Conservation (phyloP, 352 stramenopile species). For the Blastocystis hominis region DNA sequence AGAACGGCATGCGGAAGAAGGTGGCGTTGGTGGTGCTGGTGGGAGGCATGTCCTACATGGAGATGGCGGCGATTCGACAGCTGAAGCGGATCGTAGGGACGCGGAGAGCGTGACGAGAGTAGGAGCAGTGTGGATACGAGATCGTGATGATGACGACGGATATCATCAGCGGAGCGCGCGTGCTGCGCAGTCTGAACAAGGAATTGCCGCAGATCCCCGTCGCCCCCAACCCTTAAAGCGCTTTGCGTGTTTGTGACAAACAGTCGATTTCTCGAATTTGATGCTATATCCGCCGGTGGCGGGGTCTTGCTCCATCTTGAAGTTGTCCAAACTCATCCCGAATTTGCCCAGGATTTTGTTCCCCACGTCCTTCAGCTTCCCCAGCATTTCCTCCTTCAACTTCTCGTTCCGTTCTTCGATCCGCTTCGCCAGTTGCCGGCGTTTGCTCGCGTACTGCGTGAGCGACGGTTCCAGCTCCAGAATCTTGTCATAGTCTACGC, state of each 20-base stretch:
- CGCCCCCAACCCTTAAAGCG: neutral
- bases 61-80: slow-evolving; percentile 45
- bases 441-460: slow-evolving; percentile 57
- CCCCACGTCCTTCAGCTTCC: slow-evolving; percentile 93
- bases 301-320: slow-evolving; percentile 93
- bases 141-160: slow-evolving; percentile 10
- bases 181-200: neutral
- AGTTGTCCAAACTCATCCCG: slow-evolving; percentile 96
- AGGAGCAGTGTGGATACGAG: slow-evolving; percentile 31
- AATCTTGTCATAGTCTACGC: slow-evolving; percentile 73
- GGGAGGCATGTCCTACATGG: slow-evolving; percentile 26
- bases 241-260: slow-evolving; percentile 20
- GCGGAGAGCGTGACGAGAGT: neutral
- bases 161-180: slow-evolving; percentile 1
- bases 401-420: slow-evolving; percentile 88
- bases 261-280: slow-evolving; percentile 69
- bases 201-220: neutral
- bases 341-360: slow-evolving; percentile 97
- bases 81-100: slow-evolving; percentile 14
- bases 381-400: slow-evolving; percentile 92
- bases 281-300: slow-evolving; percentile 91
- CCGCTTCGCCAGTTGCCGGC: slow-evolving; percentile 65
- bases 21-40: slow-evolving; percentile 42
- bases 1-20: slow-evolving; percentile 34
- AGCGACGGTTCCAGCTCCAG: slow-evolving; percentile 79